phyloP scores from a whole-genome alignment of 352 stramenopile genomes.

The Globisporangium orthogonon region DNA sequence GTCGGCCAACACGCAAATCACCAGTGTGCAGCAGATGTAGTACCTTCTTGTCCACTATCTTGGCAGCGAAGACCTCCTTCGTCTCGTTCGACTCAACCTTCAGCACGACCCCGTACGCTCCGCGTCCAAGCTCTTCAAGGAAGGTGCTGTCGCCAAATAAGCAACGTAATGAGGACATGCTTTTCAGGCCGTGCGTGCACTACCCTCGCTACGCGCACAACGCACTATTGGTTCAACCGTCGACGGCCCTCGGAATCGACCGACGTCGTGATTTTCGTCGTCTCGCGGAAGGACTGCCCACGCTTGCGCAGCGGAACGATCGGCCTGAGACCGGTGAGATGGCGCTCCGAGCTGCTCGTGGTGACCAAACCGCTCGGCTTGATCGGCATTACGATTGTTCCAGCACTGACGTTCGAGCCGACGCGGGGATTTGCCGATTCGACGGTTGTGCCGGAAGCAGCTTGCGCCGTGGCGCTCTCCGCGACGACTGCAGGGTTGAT shows the following conservation, averaged over 20 bases:
- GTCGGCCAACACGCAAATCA: background rate
- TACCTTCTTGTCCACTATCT: constrained; percentile 71
- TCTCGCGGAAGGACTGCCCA: constrained; percentile 65
- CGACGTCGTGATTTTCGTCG: constrained; percentile 35
- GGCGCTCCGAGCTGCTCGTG: constrained; percentile 24
- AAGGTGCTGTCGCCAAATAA: constrained; percentile 38
- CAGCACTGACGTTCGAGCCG: background rate
- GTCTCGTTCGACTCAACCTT: constrained; percentile 65
- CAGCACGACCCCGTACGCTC: constrained; percentile 66
- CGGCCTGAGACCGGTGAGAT: constrained; percentile 46
- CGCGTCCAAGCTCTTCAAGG: constrained; percentile 59
- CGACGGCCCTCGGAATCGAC: constrained; percentile 46
- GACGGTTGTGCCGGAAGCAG: background rate
- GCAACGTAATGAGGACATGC: background rate
- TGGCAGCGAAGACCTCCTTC: constrained; percentile 64
- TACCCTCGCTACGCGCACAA: background rate
- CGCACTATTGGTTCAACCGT: constrained; percentile 74
- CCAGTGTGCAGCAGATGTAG: too few relatives aligned
- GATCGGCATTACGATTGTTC: background rate
- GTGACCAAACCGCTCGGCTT: background rate
- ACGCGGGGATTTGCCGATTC: background rate
- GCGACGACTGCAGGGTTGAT: background rate
- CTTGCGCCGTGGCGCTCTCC: constrained; percentile 51
- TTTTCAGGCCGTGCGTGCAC: background rate
- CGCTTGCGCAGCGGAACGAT: constrained; percentile 53